Base-by-base conservation (phyloP, 352 stramenopile species). In the Globisporangium nunn region DNA sequence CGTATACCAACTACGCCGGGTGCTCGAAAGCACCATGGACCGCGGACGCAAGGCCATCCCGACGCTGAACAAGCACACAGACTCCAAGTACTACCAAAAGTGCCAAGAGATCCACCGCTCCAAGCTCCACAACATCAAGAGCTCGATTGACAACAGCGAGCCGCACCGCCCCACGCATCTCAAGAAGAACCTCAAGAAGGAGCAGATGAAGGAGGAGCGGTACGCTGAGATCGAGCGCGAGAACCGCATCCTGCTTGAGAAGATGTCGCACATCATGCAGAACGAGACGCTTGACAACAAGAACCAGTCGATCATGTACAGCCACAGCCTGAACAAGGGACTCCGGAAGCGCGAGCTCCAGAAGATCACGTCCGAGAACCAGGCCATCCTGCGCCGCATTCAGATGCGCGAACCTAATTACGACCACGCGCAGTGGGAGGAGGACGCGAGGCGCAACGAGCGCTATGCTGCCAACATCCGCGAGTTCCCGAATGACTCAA, bases 241-340 rank as follows among this genome's bases (percentile, higher is more conserved):
- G 66, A 99, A 99, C 67, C 86, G 94, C 53, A 93, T 99, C 45
- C 61, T 99, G 54, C 74, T 99, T 41, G 89, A 98, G 64, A 98
- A 98, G 67, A 99, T 99, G 95, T 97, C 88, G 12, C 81, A 95
- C 58, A 99, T 99, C 65, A 95, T 95, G 85, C 84, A 93, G 67
- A 88, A 72, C 50, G 84, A 93, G 51, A 81, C 81, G 55, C 66
- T 93, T 8, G 85, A 95, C 68, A 93, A 88, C 72, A 91, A 91
- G 64, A 93, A 89, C 58, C 77, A 91, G 50, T 71, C 85, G 15
- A 72, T 91, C 43, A 54, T 53, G 12, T 90, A 91, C 61, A 70
- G 78, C 12, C 80, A 91, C 66, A 93, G 83, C 62, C 68, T 95
- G 43, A 93, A 95, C 73, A 93, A 93, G 45, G 83, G 74, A 15